Evolutionary conservation across 164 flowering plant species (phyloP), one percentile per base, ranked within the genome.

Genomic region (Saururus chinensis): DNA sequence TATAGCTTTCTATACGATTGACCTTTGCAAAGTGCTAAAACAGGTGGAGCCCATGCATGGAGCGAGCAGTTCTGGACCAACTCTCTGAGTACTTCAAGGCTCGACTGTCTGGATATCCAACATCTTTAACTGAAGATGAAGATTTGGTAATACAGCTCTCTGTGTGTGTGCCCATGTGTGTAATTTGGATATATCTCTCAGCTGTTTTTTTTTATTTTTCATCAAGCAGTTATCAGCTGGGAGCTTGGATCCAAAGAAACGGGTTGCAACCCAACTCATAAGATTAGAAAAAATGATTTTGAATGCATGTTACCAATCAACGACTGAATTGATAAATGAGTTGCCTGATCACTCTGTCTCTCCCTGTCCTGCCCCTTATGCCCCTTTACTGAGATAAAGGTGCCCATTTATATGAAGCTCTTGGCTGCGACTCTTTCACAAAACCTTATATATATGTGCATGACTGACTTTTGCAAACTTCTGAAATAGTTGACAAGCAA

Each of bases 301-400:
- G 51, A 70, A 68, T 70, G 84, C 88, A 58, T 95, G 99, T 68
- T 71, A 88, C 72, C 66, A 79, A 73, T 79, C 82, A 48, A 79
- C 88, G 64, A 52, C 61, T 67, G 89, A 81, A 64, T 60, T 95
- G 61, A 83, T 95, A 68, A 71, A 77, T 57, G 84, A 82, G 67
- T 74, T 90, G 70, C 99, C 99, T 7, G 99, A 88, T 80, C 67
- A 75, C 66, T 68, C 86, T 53, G 61, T 88, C 49, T 77, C 96
- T 74, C 99, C 99, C 49, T 93, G 99, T 74, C 97, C 99, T 37
- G 95, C 99, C 66, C 97, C 92, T 56, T 88, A 88, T 84, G 89
- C 95, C 19, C 99, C 99, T 57, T 53, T 59, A 8, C 64, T 93
- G 66, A 87, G 74, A 74, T 93, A 80, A 79, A 68, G 8, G 64